A percentile compares a stretch with the other conserved stretches of the same genome.
These are phyloP conservation scores for Sindora glabra DNA, from an alignment of 306 rosid species.

Conservation along the genomic window DNA sequence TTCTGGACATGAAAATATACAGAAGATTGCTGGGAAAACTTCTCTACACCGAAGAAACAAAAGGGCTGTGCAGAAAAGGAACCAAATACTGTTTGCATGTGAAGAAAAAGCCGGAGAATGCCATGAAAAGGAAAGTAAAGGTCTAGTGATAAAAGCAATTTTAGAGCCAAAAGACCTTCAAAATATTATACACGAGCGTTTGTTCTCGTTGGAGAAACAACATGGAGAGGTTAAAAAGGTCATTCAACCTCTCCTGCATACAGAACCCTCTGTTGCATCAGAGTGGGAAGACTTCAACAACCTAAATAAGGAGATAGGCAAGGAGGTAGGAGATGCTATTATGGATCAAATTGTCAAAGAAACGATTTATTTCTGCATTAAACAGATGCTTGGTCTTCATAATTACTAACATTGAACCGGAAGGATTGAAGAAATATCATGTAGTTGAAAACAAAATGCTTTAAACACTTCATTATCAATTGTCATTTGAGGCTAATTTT, in stretches of 20 bases:
- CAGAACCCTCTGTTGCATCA: constrained; percentile 11
- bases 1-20: not conserved
- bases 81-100: not conserved
- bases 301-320: constrained; percentile 7
- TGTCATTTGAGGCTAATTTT: no score
- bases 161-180: no score
- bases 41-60: constrained; percentile 1
- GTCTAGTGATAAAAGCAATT: no score
- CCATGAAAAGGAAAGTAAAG: no score
- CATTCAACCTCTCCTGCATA: no score
- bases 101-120: not conserved
- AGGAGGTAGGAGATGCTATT: constrained; percentile 38
- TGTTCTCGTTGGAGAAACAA: no score
- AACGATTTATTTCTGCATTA: constrained; percentile 12
- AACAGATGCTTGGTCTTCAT: constrained; percentile 1
- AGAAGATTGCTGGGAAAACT: not conserved
- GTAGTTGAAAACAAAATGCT: no score
- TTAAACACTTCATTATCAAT: no score
- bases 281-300: constrained; percentile 19
- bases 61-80: constrained; percentile 5
- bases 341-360: constrained; percentile 31
- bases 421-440: no score
- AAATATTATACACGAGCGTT: no score
- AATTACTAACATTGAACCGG: not conserved
- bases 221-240: no score